Base-by-base conservation (phyloP, 495 filamentous ascomycete species). In the Jackrogersella minutella region DNA sequence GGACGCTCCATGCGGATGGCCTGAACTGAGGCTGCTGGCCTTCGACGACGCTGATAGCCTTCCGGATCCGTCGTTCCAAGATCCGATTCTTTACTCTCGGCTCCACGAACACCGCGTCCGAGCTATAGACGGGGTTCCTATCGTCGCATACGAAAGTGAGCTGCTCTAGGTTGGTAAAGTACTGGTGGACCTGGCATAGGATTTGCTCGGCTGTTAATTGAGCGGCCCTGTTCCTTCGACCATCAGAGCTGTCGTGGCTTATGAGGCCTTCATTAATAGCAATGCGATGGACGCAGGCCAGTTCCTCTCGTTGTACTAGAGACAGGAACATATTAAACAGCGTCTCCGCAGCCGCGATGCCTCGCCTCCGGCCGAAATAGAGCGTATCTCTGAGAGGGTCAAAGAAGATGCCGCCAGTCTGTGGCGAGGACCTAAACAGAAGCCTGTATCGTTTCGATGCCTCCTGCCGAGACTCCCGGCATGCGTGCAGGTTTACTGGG, bases 201-300 rank as follows among this genome's bases (percentile, higher is more conserved):
- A 66, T 34, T 14, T 62, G 21, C 37, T 58, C 49, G 9, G 53
- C 26, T 10, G 54, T 63, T n/a, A 68, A 31, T 33, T 36, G 28
- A 28, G 50, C 40, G 10, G 54, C 54, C 14, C 36, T 33, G n/a
- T 5, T 46, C 51, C 19, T 43, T 14, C 34, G 50, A 50, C 28
- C 16, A 60, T 59, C 24, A n/a, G 11, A 7, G 19, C 14, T 14
- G 3, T 7, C 30, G 31, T 62, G 26, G 22, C 9, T 44, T 24
- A 69, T 46, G 19, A 75, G 57, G n/a, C 54, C 59, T 33, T 70
- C 68, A 46, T 60, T 72, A 36, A 75, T 61, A 22, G 73, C 73
- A 39, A 73, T 39, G 30, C 53, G 71, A 21, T 57, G 73, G 11
- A 73, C 62, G n/a, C 21, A 49, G n/a, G 53, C 68, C 24, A 75